Evolutionary conservation across 1,284 basidiomycete species (phyloP).

Genomic region (Chalciporus sp.): DNA sequence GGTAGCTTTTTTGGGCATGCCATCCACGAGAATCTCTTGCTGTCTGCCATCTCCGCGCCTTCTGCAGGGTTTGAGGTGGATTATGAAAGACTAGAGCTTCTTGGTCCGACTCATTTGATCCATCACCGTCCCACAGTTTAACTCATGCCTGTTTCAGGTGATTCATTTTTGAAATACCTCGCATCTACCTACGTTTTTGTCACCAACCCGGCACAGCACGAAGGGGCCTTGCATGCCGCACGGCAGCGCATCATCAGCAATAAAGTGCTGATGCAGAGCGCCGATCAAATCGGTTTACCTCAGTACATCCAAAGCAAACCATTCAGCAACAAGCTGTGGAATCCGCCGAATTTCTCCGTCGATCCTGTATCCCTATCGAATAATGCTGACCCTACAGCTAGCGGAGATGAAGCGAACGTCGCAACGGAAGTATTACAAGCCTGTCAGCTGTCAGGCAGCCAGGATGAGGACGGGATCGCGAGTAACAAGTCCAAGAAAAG

Average conservation of each 20-base stretch:
- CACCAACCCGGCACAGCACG: constrained; percentile 58
- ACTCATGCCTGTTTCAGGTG: constrained; percentile 49
- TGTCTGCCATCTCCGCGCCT: constrained; percentile 67
- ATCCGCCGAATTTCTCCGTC: constrained; percentile 50
- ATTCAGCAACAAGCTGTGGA: constrained; percentile 69
- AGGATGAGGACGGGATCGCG: constrained; percentile 15
- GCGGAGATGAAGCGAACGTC: constrained; percentile 31
- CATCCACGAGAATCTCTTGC: constrained; percentile 60
- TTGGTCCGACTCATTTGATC: constrained; percentile 50
- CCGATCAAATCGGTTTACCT: constrained; percentile 60
- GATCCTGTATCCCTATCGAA: constrained; percentile 19
- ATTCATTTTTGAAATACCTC: constrained; percentile 79
- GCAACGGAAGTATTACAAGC: constrained; percentile 8
- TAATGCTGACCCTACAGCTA: constrained; percentile 21
- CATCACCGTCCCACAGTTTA: constrained; percentile 12
- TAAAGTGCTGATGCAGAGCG: constrained; percentile 57
- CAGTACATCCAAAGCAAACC: constrained; percentile 71
- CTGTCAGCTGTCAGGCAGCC: constrained; percentile 15
- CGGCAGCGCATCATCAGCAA: constrained; percentile 76
- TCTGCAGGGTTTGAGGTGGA: constrained; percentile 66
- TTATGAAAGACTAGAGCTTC: constrained; percentile 80
- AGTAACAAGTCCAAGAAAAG: constrained; percentile 39
- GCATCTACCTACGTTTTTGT: constrained; percentile 75
- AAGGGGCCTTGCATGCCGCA: constrained; percentile 63
- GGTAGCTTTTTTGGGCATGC: constrained; percentile 62